A percentile compares a stretch with the other conserved stretches of the same genome.
phyloP scores from a whole-genome alignment of 2,329 filamentous ascomycete genomes.

The Pseudopyrenochaeta lycopersici region DNA sequence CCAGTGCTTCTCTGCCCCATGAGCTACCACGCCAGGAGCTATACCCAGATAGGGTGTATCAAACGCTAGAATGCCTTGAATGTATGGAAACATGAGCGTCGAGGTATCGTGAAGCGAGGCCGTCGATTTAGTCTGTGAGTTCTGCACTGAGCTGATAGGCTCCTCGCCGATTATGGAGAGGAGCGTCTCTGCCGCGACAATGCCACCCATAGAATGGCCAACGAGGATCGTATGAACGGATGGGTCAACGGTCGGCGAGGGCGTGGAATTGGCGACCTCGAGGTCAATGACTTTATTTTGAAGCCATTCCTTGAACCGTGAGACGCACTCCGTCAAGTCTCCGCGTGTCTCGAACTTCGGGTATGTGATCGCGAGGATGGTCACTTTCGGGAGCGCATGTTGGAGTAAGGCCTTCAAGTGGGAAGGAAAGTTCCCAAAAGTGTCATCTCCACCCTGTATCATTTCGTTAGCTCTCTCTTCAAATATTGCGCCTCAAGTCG shows the following conservation, averaged over 20 bases:
- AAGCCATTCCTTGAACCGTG: conserved; percentile 81
- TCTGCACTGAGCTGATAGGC: conserved; percentile 46
- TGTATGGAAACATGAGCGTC: conserved; percentile 88
- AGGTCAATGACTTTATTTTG: conserved; percentile 93
- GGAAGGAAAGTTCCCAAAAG: conserved; percentile 79
- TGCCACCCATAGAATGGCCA: conserved; percentile 88
- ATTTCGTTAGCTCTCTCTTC: conserved; percentile 15
- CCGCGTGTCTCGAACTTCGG: conserved; percentile 84
- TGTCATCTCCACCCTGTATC: conserved; percentile 75
- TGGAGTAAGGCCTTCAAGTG: conserved; percentile 73
- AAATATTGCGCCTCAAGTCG: background rate
- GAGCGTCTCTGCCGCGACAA: conserved; percentile 89
- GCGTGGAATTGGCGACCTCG: conserved; percentile 81
- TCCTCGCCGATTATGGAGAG: conserved; percentile 73
- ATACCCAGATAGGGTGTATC: conserved; percentile 93
- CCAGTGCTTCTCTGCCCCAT: conserved; percentile 87
- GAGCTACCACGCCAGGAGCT: conserved; percentile 81
- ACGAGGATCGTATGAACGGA: conserved; percentile 83
- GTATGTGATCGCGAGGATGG: conserved; percentile 75
- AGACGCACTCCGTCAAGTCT: conserved; percentile 75
- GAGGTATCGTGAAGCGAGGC: conserved; percentile 56
- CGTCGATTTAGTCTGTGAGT: conserved; percentile 42
- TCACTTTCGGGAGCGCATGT: conserved; percentile 72
- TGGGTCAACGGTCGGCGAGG: conserved; percentile 85
- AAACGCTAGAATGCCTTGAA: conserved; percentile 89